Percentiles rank a stretch among this genome's conserved stretches.
phyloP scores from a whole-genome alignment of 768 basidiomycete genomes.

The Boletus pseudo-olivaceus region DNA sequence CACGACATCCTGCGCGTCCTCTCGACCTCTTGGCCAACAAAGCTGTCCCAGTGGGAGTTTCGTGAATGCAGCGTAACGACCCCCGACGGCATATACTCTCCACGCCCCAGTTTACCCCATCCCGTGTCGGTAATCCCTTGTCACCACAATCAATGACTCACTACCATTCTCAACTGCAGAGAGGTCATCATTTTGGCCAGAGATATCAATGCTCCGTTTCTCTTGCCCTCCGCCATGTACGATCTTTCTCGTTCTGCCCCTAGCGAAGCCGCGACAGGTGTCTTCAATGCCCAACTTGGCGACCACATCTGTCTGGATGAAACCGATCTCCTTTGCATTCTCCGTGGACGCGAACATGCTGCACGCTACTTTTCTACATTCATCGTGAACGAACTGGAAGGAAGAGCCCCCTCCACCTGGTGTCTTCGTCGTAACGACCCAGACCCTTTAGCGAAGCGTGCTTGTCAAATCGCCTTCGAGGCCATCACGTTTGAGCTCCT shows the following conservation, averaged over 20 bases:
- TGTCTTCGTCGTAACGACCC: constrained; percentile 51
- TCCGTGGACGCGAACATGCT: constrained; percentile 68
- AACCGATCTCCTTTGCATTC: constrained; percentile 53
- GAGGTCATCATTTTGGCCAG: constrained; percentile 65
- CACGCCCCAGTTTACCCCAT: constrained; percentile 56
- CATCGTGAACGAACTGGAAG: constrained; percentile 70
- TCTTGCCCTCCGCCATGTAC: constrained; percentile 76
- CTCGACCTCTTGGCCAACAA: constrained; percentile 54
- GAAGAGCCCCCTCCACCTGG: constrained; percentile 45
- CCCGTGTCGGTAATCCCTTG: constrained; percentile 52
- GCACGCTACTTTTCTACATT: constrained; percentile 76
- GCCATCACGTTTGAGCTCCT: constrained; percentile 71
- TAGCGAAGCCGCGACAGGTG: constrained; percentile 56
- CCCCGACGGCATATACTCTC: constrained; percentile 49
- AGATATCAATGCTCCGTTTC: constrained; percentile 48
- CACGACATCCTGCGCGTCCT: constrained; percentile 54
- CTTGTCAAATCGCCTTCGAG: constrained; percentile 72
- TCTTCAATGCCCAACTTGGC: constrained; percentile 36
- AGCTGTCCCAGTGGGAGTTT: constrained; percentile 61
- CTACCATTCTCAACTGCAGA: constrained; percentile 33
- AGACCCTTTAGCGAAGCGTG: constrained; percentile 43
- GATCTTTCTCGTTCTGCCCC: constrained; percentile 69
- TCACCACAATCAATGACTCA: constrained; percentile 3
- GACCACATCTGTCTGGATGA: constrained; percentile 41
- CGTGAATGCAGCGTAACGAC: constrained; percentile 59